These are phyloP conservation scores for Paxillus involutus DNA, from an alignment of 768 basidiomycete species.

Conservation along the genomic window DNA sequence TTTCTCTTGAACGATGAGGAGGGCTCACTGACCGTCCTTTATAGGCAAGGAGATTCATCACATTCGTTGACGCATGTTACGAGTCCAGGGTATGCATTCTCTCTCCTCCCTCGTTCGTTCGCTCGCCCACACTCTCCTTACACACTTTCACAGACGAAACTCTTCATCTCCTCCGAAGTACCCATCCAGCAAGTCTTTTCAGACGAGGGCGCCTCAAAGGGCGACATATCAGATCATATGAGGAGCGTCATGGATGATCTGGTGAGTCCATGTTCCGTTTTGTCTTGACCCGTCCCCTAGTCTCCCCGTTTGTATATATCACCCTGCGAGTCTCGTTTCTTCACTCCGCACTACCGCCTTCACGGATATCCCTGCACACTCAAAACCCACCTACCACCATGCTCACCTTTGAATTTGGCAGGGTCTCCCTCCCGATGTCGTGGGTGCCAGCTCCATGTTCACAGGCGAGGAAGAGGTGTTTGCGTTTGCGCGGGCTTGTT, in stretches of 20 bases:
- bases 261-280: slow-evolving; percentile 42
- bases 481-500: slow-evolving; percentile 93
- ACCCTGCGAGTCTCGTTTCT: not conserved
- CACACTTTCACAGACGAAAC: slow-evolving; percentile 77
- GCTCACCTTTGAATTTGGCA: slow-evolving; percentile 27
- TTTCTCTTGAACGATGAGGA: not conserved
- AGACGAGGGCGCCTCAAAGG: slow-evolving; percentile 49
- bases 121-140: slow-evolving; percentile 22
- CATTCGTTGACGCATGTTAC: slow-evolving; percentile 96
- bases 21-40: not conserved
- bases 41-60: slow-evolving; percentile 93
- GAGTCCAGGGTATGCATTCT: slow-evolving; percentile 68
- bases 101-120: not conserved
- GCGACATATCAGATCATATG: slow-evolving; percentile 77
- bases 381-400: not conserved
- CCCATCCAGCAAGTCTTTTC: slow-evolving; percentile 91
- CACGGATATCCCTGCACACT: too few relatives aligned
- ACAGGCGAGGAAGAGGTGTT: slow-evolving; percentile 97
- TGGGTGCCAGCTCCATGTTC: slow-evolving; percentile 88
- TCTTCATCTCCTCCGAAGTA: slow-evolving; percentile 91
- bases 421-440: slow-evolving; percentile 76
- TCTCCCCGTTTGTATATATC: too few relatives aligned
- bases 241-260: slow-evolving; percentile 93
- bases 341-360: not conserved
- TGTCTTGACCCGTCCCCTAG: too few relatives aligned